Percentiles rank a stretch among this genome's conserved stretches.
These are phyloP conservation scores for Graphiopsis chlorocephala DNA, from an alignment of 2,329 filamentous ascomycete genomes.

Conservation along the genomic window DNA sequence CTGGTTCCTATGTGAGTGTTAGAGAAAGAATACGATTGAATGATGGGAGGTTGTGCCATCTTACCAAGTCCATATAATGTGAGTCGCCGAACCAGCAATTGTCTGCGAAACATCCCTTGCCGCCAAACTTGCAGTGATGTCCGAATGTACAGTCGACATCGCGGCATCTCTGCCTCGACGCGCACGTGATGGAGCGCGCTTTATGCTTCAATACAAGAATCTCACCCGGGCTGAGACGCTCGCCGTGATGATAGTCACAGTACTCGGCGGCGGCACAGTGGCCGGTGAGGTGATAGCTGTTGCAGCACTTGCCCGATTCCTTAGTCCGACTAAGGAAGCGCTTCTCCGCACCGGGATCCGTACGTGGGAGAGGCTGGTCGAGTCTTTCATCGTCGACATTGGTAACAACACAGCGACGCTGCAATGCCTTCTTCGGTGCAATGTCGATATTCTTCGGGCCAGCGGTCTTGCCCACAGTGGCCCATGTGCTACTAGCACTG, in stretches of 20 bases:
- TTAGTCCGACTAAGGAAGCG: constrained; percentile 31
- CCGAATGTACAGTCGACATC: constrained; percentile 44
- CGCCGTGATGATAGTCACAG: constrained; percentile 44
- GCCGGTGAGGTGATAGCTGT: constrained; percentile 37
- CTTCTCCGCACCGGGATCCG: constrained; percentile 29
- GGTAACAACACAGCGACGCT: constrained; percentile 37
- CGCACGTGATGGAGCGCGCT: constrained; percentile 40
- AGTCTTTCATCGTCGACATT: constrained; percentile 44
- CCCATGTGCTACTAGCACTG: constrained; percentile 34
- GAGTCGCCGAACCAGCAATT: constrained; percentile 39
- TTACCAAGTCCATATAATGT: constrained; percentile 41
- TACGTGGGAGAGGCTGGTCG: constrained; percentile 37
- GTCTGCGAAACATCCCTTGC: constrained; percentile 36
- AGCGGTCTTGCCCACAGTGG: constrained; percentile 41
- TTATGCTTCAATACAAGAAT: constrained; percentile 42
- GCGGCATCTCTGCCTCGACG: constrained; percentile 36
- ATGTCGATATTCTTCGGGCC: constrained; percentile 39
- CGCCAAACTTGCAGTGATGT: constrained; percentile 41
- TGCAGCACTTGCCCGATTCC: constrained; percentile 36
- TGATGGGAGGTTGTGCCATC: constrained; percentile 8
- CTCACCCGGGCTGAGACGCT: constrained; percentile 38
- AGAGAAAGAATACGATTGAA: not conserved
- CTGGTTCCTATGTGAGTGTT: constrained; percentile 22
- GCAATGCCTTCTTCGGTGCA: constrained; percentile 30
- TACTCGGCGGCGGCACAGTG: constrained; percentile 40